Percentiles rank a stretch among this genome's conserved stretches.
Conservation (phyloP, 2,329 filamentous ascomycete species). For the Pyrenophora graminea region DNA sequence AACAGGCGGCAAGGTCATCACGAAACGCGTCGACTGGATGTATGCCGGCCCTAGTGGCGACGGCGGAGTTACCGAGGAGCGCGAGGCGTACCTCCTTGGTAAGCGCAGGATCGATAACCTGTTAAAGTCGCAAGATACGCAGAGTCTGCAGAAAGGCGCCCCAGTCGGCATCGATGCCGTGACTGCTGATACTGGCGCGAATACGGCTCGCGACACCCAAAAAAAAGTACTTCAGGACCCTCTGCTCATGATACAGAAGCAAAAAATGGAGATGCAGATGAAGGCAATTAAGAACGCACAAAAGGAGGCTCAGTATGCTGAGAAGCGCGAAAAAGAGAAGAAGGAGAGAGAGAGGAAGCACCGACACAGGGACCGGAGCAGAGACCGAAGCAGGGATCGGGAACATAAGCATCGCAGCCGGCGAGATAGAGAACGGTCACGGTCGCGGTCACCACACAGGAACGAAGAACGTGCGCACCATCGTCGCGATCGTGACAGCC, state of each 20-base stretch:
- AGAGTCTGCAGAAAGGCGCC: constrained; percentile 69
- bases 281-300: constrained; percentile 64
- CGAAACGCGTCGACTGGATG: constrained; percentile 96
- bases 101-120: constrained; percentile 90
- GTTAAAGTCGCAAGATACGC: constrained; percentile 74
- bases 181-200: constrained; percentile 59
- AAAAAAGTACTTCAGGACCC: constrained; percentile 90
- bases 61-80: constrained; percentile 72
- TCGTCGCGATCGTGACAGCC: constrained; percentile 21
- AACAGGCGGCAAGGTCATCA: constrained; percentile 80
- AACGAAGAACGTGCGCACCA: constrained; percentile 27
- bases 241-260: constrained; percentile 87
- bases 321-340: constrained; percentile 42
- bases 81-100: constrained; percentile 89
- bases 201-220: constrained; percentile 77
- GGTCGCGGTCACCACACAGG: constrained; percentile 44
- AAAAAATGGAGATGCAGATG: constrained; percentile 67
- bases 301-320: constrained; percentile 44
- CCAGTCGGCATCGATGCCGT: constrained; percentile 54
- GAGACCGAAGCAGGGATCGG: constrained; percentile 29
- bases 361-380: constrained; percentile 36
- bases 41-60: constrained; percentile 84
- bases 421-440: constrained; percentile 44
- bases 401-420: constrained; percentile 32
- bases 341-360: constrained; percentile 56